phyloP scores from a whole-genome alignment of 257 asterid genomes.

The Orobanche coerulescens region DNA sequence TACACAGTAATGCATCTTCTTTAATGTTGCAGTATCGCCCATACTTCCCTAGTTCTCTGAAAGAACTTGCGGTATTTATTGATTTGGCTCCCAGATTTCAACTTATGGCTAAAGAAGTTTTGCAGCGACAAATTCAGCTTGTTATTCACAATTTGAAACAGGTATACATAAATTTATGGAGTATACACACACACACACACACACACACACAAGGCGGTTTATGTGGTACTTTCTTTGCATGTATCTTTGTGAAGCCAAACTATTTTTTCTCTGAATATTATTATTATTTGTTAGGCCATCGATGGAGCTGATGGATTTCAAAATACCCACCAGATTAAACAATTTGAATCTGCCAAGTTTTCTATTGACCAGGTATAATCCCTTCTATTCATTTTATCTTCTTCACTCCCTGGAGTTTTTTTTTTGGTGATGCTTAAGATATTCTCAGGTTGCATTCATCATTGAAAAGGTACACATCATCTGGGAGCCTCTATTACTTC shows the following conservation, averaged over 20 bases:
- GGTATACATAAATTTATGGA: constrained; percentile 33
- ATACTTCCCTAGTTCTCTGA: constrained; percentile 65
- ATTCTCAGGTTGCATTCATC: constrained; percentile 80
- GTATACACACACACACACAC: not conserved
- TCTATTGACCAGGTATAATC: constrained; percentile 72
- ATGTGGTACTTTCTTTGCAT: constrained; percentile 8
- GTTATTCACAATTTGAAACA: constrained; percentile 63
- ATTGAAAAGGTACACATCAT: constrained; percentile 93
- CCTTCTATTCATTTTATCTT: constrained; percentile 12
- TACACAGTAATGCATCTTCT: not conserved
- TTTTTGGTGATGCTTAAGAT: constrained; percentile 13
- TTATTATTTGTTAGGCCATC: constrained; percentile 48
- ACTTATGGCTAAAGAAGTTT: constrained; percentile 72
- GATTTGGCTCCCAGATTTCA: constrained; percentile 94
- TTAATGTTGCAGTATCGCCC: constrained; percentile 74
- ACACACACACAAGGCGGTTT: not conserved
- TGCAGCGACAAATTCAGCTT: constrained; percentile 70
- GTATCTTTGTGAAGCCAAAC: constrained; percentile 2
- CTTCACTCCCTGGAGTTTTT: constrained; percentile 12
- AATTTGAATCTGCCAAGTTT: constrained; percentile 88
- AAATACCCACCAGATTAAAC: constrained; percentile 72
- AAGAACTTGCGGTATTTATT: constrained; percentile 68
- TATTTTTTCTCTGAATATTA: not conserved
- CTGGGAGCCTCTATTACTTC: constrained; percentile 78
- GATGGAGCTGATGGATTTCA: constrained; percentile 94